Percentiles rank a stretch among this genome's conserved stretches.
phyloP scores from a whole-genome alignment of 2,329 filamentous ascomycete species.

The Pseudogymnoascus sp. region DNA sequence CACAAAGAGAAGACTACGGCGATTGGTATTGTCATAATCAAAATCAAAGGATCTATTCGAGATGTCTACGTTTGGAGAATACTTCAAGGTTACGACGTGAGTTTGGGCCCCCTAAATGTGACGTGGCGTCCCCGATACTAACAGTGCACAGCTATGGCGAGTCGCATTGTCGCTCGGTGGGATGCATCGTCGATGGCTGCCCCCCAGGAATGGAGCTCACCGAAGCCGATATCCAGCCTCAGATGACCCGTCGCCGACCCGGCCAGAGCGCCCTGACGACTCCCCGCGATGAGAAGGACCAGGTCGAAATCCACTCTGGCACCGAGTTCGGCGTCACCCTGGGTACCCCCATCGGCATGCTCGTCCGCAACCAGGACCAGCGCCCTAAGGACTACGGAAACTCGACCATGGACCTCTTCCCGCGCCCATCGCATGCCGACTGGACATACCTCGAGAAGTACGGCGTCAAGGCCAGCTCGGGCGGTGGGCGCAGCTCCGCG shows the following conservation, averaged over 20 bases:
- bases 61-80: slow-evolving; percentile 84
- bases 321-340: slow-evolving; percentile 85
- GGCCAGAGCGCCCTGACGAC: slow-evolving; percentile 89
- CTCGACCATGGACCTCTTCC: slow-evolving; percentile 85
- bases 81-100: slow-evolving; percentile 73
- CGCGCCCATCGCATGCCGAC: slow-evolving; percentile 87
- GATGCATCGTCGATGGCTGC: slow-evolving; percentile 89
- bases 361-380: slow-evolving; percentile 89
- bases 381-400: slow-evolving; percentile 85
- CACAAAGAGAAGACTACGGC: slow-evolving; percentile 7
- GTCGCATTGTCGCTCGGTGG: slow-evolving; percentile 87
- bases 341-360: slow-evolving; percentile 82
- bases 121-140: background rate
- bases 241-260: slow-evolving; percentile 84
- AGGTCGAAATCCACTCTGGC: slow-evolving; percentile 85
- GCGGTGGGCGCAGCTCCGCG: slow-evolving; percentile 86
- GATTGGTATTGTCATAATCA: slow-evolving; percentile 5
- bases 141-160: slow-evolving; percentile 55
- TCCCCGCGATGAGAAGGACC: slow-evolving; percentile 86
- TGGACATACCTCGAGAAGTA: slow-evolving; percentile 98
- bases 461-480: slow-evolving; percentile 83
- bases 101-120: slow-evolving; percentile 17
- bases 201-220: slow-evolving; percentile 82
- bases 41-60: slow-evolving; percentile 14
- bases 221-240: slow-evolving; percentile 85